Percentiles rank a stretch among this genome's conserved stretches.
These are phyloP conservation scores for Penicillium vulpinum DNA, from an alignment of 2,329 filamentous ascomycete genomes.

Conservation along the genomic window DNA sequence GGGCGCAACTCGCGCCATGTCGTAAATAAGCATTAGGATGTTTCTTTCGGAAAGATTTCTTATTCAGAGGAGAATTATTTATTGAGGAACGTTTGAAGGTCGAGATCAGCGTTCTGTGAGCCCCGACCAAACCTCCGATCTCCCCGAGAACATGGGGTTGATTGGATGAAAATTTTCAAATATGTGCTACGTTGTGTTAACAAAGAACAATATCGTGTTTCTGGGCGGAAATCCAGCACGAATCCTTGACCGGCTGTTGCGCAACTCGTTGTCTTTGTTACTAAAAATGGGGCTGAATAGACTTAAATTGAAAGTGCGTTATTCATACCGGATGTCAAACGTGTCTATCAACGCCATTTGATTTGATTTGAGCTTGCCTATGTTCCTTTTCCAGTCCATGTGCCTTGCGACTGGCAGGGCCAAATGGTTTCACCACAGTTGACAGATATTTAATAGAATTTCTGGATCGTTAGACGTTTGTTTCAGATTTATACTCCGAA, in stretches of 20 bases:
- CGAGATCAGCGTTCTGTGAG: not conserved
- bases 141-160: not conserved
- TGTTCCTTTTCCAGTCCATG: not conserved
- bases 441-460: not conserved
- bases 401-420: no score
- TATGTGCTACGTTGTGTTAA: not conserved
- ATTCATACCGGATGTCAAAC: not conserved
- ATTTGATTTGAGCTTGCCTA: not conserved
- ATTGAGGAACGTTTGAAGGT: not conserved
- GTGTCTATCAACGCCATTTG: not conserved
- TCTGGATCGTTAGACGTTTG: not conserved
- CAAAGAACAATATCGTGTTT: not conserved
- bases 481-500: not conserved
- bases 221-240: not conserved
- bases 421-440: not conserved
- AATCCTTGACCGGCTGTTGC: not conserved
- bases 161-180: not conserved
- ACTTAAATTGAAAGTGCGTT: no score
- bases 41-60: not conserved
- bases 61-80: not conserved
- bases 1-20: not conserved
- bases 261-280: not conserved
- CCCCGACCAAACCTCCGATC: not conserved
- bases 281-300: slow-evolving; percentile 5
- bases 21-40: not conserved